Evolutionary conservation across 2,329 filamentous ascomycete genomes (phyloP), one percentile per base, ranked within the genome.

Genomic region (Colletotrichum musae): DNA sequence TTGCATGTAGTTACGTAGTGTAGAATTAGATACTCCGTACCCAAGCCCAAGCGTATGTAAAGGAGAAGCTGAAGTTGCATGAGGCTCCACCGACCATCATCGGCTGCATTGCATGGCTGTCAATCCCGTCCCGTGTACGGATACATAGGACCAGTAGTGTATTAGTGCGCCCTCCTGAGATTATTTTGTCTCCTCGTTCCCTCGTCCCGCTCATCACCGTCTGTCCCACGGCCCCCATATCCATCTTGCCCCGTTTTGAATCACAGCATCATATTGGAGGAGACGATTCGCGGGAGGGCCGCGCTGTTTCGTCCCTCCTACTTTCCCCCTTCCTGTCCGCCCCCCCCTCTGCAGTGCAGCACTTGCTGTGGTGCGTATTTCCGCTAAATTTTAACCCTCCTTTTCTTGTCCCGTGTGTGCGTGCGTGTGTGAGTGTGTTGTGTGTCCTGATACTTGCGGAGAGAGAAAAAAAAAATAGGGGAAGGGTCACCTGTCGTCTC

Each of bases 221-320:
- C 56, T 41, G 50, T 69, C 50, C 62, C 56, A 66, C 67, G 67
- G 56, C 36, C 67, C 62, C 67, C 51, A 52, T 67, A 41, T 61
- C 66, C 56, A 67, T 70, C 47, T 52, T 18, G 32, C 62, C 67
- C 51, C 52, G 62, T 61, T 61, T 70, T 61, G 62, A 41, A 70
- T 47, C 51, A 67, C 56, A 70, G 62, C 51, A 57, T 26, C 50
- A 69, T 52, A 67, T 66, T 50, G 13, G 47, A 50, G 47, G 47
- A 47, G 43, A 47, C 16, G 15, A 47, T n/a, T 36, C 32, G 32
- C 32, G 32, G 32, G 32, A 36, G 32, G 32, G 32, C 32, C 32
- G 32, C 32, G 4, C 18, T 66, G 66, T 60, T 60, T 66, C 56
- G 62, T 60, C 66, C 36, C 50, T 64, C 7, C 32, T 36, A 36